These are phyloP conservation scores for Annulohypoxylon stygium DNA, from an alignment of 495 filamentous ascomycete genomes.

Conservation along the genomic window DNA sequence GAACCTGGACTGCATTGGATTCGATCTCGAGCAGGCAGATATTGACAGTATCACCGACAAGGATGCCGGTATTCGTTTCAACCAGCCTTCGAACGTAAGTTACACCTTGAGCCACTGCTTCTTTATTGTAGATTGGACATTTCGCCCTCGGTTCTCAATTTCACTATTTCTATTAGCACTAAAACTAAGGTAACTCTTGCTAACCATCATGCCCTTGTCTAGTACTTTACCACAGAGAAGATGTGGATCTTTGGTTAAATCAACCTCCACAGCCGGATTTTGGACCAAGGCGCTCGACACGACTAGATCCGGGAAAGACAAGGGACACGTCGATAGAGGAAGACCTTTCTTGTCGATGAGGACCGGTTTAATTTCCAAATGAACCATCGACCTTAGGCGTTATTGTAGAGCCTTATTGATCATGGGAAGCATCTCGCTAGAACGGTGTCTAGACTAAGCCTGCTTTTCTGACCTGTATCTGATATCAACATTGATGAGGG, in stretches of 20 bases:
- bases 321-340: constrained; percentile 31
- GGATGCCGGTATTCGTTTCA: constrained; percentile 81
- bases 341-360: constrained; percentile 6
- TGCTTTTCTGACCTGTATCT: constrained; percentile 41
- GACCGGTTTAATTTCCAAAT: constrained; percentile 19
- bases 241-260: constrained; percentile 67
- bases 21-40: constrained; percentile 75
- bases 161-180: constrained; percentile 48
- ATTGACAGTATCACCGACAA: constrained; percentile 74
- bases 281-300: constrained; percentile 12
- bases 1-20: constrained; percentile 76
- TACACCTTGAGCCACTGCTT: constrained; percentile 50
- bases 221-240: constrained; percentile 66
- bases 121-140: neutral
- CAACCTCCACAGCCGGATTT: neutral
- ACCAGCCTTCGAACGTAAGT: constrained; percentile 79
- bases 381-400: constrained; percentile 20
- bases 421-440: constrained; percentile 43
- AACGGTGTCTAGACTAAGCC: constrained; percentile 43
- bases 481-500: constrained; percentile 36
- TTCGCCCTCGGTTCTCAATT: neutral
- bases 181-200: constrained; percentile 49
- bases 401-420: constrained; percentile 36
- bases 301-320: constrained; percentile 18
- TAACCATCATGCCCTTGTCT: constrained; percentile 28